Evolutionary conservation across 139 green algal genomes (phyloP).

Genomic region (Auxenochlorella pyrenoidosa): DNA sequence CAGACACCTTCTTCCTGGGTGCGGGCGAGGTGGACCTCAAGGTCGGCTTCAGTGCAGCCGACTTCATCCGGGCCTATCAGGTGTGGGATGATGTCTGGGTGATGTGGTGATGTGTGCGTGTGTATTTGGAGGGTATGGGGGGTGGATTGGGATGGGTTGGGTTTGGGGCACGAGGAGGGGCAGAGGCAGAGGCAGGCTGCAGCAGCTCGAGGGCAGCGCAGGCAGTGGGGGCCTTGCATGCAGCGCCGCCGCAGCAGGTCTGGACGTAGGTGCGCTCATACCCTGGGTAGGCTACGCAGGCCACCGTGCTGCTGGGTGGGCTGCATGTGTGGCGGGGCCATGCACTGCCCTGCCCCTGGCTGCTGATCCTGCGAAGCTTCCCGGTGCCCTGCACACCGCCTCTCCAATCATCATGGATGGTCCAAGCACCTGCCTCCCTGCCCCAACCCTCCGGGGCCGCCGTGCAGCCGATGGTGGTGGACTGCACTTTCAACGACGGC

Average conservation of each 20-base stretch:
- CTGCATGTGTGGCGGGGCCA: neutral
- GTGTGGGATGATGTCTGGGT: neutral
- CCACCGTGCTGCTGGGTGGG: no score
- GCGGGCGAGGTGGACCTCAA: constrained; percentile 94
- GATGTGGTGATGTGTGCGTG: no score
- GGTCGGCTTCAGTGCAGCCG: constrained; percentile 57
- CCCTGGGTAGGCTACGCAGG: no score
- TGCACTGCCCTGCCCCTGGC: neutral
- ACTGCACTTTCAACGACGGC: constrained; percentile 66
- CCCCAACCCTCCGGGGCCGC: neutral
- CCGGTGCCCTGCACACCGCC: neutral
- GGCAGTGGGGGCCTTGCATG: neutral
- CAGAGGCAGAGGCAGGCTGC: no score
- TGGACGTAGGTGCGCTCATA: no score
- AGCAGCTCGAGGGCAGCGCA: no score
- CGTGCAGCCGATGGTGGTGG: constrained; percentile 56
- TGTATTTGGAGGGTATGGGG: no score
- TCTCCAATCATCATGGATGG: no score
- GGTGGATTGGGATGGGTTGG: no score
- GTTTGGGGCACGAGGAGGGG: no score
- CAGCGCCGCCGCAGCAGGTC: neutral
- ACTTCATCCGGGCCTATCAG: constrained; percentile 64
- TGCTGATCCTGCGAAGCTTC: neutral
- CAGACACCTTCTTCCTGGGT: constrained; percentile 82
- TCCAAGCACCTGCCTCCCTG: no score